Base-by-base conservation (phyloP, 495 filamentous ascomycete species). In the Aspergillus mulundensis region DNA sequence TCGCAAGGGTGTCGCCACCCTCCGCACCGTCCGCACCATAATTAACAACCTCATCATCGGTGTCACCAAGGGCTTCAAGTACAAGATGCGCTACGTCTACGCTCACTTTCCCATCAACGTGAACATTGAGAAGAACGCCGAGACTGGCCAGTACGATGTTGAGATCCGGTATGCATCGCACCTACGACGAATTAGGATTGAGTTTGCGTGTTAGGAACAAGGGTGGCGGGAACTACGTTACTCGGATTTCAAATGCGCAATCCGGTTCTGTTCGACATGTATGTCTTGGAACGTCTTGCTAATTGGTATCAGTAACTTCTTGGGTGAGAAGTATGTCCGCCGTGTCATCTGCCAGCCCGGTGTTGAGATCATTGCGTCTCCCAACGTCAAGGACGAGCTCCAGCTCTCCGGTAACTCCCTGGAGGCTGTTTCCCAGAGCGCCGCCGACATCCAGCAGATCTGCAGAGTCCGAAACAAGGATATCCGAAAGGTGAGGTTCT, bases 31-130 rank as follows among this genome's bases (percentile, higher is more conserved):
- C 85, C 88, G 88, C 66, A 91, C 91, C 54, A 67, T 97, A 75
- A 96, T 98, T 82, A 88, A 94, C 84, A 98, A 98, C 86, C 66
- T 98, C 75, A 89, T 97, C 78, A 87, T 90, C 71, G 94, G 94
- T 76, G 94, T 98, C 58, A 98, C 95, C 70, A 92, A 88, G 80
- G 94, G 94, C 59, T 98, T 88, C 89, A 93, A 93, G 81, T 98
- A 98, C 88, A 98, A 97, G 88, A 97, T 98, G 94, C 89, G 94
- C 63, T 98, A 98, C 79, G 94, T 98, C 79, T 98, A 98, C 76
- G 94, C 94, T 66, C 94, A 98, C 85, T 98, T 98, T 74, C 94
- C 94, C 73, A 98, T 98, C 90, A 98, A 97, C 84, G 94, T 98
- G 75, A 97, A 97, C 82, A 77, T 98, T 63, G 91, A 97, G 58